Evolutionary conservation across 2,329 filamentous ascomycete species (phyloP).

Genomic region (Beauveria scarabaeidicola): DNA sequence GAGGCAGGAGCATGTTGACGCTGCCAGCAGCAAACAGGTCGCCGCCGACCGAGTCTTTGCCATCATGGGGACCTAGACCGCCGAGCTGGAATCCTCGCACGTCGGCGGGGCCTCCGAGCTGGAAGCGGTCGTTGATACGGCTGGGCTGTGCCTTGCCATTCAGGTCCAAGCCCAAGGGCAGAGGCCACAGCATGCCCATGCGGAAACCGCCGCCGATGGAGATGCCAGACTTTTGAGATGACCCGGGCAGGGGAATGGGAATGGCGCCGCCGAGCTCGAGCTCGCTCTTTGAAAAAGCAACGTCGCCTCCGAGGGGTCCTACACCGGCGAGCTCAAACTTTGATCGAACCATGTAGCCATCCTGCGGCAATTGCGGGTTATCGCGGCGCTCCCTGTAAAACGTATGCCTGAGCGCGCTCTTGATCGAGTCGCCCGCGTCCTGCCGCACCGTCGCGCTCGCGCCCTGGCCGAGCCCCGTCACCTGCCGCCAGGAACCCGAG

Average conservation of each 20-base stretch:
- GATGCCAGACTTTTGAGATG: slow-evolving; percentile 63
- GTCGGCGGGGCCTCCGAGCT: slow-evolving; percentile 88
- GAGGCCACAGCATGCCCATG: slow-evolving; percentile 73
- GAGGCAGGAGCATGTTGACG: slow-evolving; percentile 73
- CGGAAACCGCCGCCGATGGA: slow-evolving; percentile 77
- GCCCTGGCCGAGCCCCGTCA: slow-evolving; percentile 66
- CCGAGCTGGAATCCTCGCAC: slow-evolving; percentile 88
- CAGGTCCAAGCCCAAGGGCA: slow-evolving; percentile 54
- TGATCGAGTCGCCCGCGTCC: slow-evolving; percentile 85
- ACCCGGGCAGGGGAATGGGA: slow-evolving; percentile 61
- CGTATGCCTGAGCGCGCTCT: slow-evolving; percentile 75
- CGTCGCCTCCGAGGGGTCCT: slow-evolving; percentile 76
- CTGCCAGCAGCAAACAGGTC: slow-evolving; percentile 88
- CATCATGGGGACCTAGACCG: slow-evolving; percentile 82
- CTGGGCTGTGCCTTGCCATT: slow-evolving; percentile 53
- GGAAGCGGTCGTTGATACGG: slow-evolving; percentile 88
- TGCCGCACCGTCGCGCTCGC: slow-evolving; percentile 75
- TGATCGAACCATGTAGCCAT: slow-evolving; percentile 72
- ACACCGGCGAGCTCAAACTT: slow-evolving; percentile 79
- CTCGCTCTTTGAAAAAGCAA: slow-evolving; percentile 91
- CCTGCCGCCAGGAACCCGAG: slow-evolving; percentile 75
- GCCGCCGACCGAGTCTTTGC: slow-evolving; percentile 76
- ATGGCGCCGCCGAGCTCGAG: slow-evolving; percentile 70
- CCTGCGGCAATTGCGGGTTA: slow-evolving; percentile 73
- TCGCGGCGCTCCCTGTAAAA: slow-evolving; percentile 76